These are phyloP conservation scores for Nakaseomyces sp. DNA, from an alignment of 1,139 yeast genomes.

Conservation along the genomic window DNA sequence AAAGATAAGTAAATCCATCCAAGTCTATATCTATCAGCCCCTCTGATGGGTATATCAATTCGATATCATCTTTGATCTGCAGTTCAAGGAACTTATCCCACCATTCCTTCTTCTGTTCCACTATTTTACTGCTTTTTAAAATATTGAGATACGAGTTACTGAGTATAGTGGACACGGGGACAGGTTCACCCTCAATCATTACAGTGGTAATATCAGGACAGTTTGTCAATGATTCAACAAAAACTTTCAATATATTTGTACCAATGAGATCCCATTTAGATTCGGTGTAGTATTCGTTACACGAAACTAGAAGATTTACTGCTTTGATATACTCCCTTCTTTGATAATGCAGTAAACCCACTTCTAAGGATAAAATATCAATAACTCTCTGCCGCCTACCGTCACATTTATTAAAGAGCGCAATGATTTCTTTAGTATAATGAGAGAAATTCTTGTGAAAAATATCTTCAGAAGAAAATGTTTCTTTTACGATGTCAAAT, in stretches of 20 bases:
- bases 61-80: conserved; percentile 11
- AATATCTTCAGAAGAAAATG: conserved; percentile 25
- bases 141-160: conserved; percentile 27
- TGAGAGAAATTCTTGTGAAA: conserved; percentile 29
- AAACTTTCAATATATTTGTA: conserved; percentile 51
- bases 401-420: conserved; percentile 15
- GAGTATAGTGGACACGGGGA: conserved; percentile 23
- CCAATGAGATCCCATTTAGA: conserved; percentile 76
- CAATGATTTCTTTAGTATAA: conserved; percentile 21
- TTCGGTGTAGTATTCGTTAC: conserved; percentile 56
- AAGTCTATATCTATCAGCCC: conserved; percentile 18
- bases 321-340: conserved; percentile 52
- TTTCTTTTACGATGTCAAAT: conserved; percentile 19
- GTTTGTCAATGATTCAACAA: conserved; percentile 57
- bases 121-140: conserved; percentile 16
- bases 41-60: conserved; percentile 21
- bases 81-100: conserved; percentile 26
- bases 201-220: conserved; percentile 18
- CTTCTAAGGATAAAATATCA: conserved; percentile 70
- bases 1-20: conserved; percentile 8
- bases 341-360: conserved; percentile 63
- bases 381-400: conserved; percentile 45
- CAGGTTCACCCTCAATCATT: conserved; percentile 22
- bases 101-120: conserved; percentile 17
- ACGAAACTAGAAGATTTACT: conserved; percentile 50